phyloP scores from a whole-genome alignment of 352 stramenopile genomes.

The Globisporangium camurandrum region DNA sequence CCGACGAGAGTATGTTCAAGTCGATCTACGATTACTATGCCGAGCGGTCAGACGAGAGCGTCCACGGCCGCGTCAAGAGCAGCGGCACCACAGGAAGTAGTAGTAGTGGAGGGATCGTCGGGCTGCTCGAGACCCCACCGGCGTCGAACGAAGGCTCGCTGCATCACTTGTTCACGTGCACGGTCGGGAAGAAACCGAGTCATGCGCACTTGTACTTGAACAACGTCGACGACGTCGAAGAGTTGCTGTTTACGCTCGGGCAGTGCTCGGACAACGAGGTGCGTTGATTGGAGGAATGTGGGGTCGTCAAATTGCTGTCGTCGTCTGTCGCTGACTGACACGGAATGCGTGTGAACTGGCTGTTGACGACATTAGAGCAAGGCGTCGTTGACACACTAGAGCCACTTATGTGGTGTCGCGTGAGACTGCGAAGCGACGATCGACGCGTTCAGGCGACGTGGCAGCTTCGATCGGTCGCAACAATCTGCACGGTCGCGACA shows the following conservation, averaged over 20 bases:
- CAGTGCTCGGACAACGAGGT: slow-evolving; percentile 18
- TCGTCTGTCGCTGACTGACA: background rate
- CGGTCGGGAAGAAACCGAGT: slow-evolving; percentile 88
- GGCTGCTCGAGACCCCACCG: slow-evolving; percentile 12
- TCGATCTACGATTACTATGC: slow-evolving; percentile 89
- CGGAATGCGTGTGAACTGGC: background rate
- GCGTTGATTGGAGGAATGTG: background rate
- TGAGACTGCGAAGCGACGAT: background rate
- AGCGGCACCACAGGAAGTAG: slow-evolving; percentile 5
- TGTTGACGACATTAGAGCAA: slow-evolving; percentile 11
- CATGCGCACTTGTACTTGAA: slow-evolving; percentile 88
- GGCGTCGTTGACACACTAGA: slow-evolving; percentile 17
- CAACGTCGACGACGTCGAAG: slow-evolving; percentile 83
- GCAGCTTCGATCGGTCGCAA: background rate
- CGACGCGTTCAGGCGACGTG: too few relatives aligned
- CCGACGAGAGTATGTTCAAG: slow-evolving; percentile 98
- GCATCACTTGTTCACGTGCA: slow-evolving; percentile 88
- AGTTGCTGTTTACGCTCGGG: slow-evolving; percentile 62
- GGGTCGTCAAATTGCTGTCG: background rate
- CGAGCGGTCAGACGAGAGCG: slow-evolving; percentile 74
- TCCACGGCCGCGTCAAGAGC: slow-evolving; percentile 31
- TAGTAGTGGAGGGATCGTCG: slow-evolving; percentile 3
- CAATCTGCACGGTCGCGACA: too few relatives aligned
- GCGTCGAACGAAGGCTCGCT: slow-evolving; percentile 39
- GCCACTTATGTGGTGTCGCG: background rate